A percentile compares a stretch with the other conserved stretches of the same genome.
Evolutionary conservation across 495 filamentous ascomycete species (phyloP).

Genomic region (Pseudomonodictys pantanalensis): DNA sequence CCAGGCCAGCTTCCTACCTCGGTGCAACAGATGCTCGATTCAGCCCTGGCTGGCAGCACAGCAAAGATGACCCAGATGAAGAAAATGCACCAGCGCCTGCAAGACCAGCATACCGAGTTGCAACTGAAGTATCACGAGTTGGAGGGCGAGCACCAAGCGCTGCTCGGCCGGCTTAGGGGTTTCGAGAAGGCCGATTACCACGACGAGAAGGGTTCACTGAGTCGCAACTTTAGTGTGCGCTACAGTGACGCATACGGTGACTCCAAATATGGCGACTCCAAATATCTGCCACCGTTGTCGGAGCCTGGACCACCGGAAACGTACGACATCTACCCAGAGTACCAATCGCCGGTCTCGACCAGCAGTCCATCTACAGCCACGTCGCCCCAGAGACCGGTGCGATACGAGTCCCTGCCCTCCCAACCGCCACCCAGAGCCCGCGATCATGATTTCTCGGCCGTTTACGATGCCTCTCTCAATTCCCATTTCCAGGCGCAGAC

Average conservation of each 20-base stretch:
- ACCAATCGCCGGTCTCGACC: constrained; percentile 26
- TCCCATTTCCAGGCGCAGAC: constrained; percentile 18
- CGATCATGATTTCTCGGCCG: constrained; percentile 29
- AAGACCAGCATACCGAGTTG: constrained; percentile 39
- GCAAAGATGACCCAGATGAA: constrained; percentile 47
- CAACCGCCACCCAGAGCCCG: constrained; percentile 4
- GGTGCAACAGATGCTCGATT: constrained; percentile 50
- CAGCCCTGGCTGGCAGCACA: constrained; percentile 46
- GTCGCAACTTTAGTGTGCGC: constrained; percentile 16
- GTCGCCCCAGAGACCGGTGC: constrained; percentile 19
- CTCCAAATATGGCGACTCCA: no score
- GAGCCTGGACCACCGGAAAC: constrained; percentile 3
- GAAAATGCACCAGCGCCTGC: constrained; percentile 45
- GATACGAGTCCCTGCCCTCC: constrained; percentile 19
- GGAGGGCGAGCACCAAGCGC: constrained; percentile 24
- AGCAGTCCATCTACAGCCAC: constrained; percentile 6
- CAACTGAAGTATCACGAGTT: constrained; percentile 37
- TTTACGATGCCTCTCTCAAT: constrained; percentile 25
- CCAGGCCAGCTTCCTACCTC: constrained; percentile 36
- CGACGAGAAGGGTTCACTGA: constrained; percentile 14
- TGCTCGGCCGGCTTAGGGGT: constrained; percentile 4
- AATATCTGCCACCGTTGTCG: constrained; percentile 13
- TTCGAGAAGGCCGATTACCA: constrained; percentile 7
- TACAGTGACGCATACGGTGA: constrained; percentile 12
- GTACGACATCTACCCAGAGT: constrained; percentile 25